These are phyloP conservation scores for Candida xyloterini DNA, from an alignment of 805 yeast species.

Conservation along the genomic window DNA sequence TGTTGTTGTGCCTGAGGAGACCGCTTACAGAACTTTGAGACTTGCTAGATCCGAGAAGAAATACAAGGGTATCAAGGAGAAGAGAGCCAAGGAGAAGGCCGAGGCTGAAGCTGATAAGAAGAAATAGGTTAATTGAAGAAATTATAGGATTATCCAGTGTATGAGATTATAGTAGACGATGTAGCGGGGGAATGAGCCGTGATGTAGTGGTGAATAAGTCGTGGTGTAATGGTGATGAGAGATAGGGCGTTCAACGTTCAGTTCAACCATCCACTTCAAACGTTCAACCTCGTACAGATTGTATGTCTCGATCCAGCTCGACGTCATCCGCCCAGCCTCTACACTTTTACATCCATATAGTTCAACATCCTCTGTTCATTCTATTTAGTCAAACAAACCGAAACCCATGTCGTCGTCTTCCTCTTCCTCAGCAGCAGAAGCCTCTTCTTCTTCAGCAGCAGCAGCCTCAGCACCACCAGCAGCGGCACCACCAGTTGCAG, in stretches of 20 bases:
- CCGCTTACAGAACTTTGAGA: constrained; percentile 94
- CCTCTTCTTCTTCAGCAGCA: constrained; percentile 56
- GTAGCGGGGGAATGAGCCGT: no score
- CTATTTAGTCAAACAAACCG: constrained; percentile 66
- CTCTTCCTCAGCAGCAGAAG: constrained; percentile 54
- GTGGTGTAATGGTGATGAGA: no score
- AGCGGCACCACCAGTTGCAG: constrained; percentile 45
- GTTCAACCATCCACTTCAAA: no score
- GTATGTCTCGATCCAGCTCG: no score
- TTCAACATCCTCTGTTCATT: constrained; percentile 1
- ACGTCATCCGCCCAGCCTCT: no score
- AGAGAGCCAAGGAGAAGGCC: constrained; percentile 96
- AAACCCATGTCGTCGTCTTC: constrained; percentile 80
- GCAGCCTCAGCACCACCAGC: constrained; percentile 43
- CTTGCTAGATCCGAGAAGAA: constrained; percentile 92
- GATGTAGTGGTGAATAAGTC: no score
- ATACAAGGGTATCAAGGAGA: constrained; percentile 93
- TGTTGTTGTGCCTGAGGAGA: constrained; percentile 65
- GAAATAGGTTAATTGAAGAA: constrained; percentile 56
- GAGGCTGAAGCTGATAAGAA: constrained; percentile 99
- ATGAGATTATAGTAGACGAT: no score
- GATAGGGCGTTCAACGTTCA: no score
- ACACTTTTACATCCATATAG: no score
- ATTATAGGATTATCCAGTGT: constrained; percentile 2
- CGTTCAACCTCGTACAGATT: no score